Conservation (phyloP, 2,329 filamentous ascomycete genomes). For the Fusarium agapanthi region DNA sequence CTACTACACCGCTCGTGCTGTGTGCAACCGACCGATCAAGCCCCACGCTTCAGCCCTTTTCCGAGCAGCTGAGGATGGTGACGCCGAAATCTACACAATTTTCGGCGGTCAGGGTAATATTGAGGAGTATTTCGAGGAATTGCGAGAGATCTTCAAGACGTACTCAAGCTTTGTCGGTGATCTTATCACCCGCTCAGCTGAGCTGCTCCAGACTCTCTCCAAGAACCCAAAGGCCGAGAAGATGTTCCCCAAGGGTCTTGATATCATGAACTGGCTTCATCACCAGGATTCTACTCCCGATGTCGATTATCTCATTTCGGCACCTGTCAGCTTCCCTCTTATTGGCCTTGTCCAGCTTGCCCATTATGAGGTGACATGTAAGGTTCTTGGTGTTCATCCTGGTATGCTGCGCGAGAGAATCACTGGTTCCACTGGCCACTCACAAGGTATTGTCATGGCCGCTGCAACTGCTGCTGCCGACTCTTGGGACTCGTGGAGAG, state of each 20-base stretch:
- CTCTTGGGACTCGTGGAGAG: constrained; percentile 91
- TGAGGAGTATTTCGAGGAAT: constrained; percentile 98
- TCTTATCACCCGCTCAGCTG: constrained; percentile 81
- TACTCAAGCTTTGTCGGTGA: constrained; percentile 92
- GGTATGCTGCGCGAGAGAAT: constrained; percentile 87
- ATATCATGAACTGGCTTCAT: constrained; percentile 93
- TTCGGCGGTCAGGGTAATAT: constrained; percentile 99
- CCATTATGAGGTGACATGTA: constrained; percentile 94
- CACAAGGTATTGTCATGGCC: constrained; percentile 93
- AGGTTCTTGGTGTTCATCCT: constrained; percentile 87
- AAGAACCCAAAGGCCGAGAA: constrained; percentile 89
- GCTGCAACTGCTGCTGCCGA: constrained; percentile 90
- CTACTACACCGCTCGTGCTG: constrained; percentile 90
- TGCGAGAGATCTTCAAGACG: constrained; percentile 88
- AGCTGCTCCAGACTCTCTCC: constrained; percentile 86
- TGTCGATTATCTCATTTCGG: constrained; percentile 91
- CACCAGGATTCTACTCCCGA: constrained; percentile 90
- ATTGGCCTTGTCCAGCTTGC: constrained; percentile 96
- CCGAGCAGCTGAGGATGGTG: constrained; percentile 84
- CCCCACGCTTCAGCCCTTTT: constrained; percentile 93
- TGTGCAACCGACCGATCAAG: constrained; percentile 85
- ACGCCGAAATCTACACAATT: constrained; percentile 88
- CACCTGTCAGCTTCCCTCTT: constrained; percentile 93
- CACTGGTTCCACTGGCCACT: constrained; percentile 92
- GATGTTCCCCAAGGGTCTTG: constrained; percentile 95